Base-by-base conservation (phyloP, 371 early-diverging fungal species). In the Apophysomyces sp. region DNA sequence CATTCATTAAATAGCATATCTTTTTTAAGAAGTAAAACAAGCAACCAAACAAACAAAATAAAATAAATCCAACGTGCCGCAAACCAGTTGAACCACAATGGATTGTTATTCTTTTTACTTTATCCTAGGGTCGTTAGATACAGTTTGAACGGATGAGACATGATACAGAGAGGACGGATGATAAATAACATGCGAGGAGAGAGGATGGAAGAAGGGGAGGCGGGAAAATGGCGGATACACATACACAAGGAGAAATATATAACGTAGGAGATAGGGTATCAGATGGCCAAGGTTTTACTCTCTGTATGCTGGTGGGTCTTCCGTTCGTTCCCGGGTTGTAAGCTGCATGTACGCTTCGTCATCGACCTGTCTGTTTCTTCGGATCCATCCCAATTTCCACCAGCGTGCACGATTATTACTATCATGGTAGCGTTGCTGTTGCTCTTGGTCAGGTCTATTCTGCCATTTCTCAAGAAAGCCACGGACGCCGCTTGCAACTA, bases 331-430 rank as follows among this genome's bases (percentile, higher is more conserved):
- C 37, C 57, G 68, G 9, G 60, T 58, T 39, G 71, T 53, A 16
- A 78, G 55, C 52, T 67, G 74, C 62, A 73, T 66, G 39, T 73
- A 78, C 18, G 71, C 67, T 24, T 68, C 71, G 37, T 61, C 61
- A 58, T 67, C 66, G 4, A 51, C 28, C 2, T 27, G 57, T n/a
- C 51, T 37, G 11, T 51, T 56, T 34, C 66, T 53, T 31, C 73
- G 68, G 37, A 71, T 72, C 77, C 77, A 77, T 7, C 60, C 53
- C 7, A 77, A 26, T 32, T 68, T 72, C 76, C 76, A 76, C 76
- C 76, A 76, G 13, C 58, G 51, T 15, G 39, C 18, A 12, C 40
- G 55, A 13, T 56, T 51, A 30, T 16, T 51, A 5, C 27, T 32
- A 21, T 49, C n/a, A 26, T 52, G 26, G 28, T 30, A 13, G 8